Evolutionary conservation across 2,329 filamentous ascomycete genomes (phyloP).

Genomic region (Zymoseptoria ardabiliae): DNA sequence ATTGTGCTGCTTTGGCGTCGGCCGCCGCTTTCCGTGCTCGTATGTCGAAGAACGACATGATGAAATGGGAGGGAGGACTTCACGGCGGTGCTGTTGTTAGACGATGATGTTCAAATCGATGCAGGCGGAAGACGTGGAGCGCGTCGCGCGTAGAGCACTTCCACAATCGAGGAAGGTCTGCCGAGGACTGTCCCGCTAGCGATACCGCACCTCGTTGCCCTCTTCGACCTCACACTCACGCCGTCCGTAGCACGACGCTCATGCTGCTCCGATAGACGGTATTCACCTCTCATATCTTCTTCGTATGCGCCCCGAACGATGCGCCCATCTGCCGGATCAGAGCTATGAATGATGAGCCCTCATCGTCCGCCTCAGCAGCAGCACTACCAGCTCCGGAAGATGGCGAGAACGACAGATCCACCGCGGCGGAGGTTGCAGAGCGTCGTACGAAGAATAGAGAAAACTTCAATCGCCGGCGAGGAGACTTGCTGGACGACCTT

Average conservation of each 20-base stretch:
- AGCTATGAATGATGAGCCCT: conserved; percentile 34
- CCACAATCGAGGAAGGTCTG: neutral
- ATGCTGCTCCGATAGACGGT: neutral
- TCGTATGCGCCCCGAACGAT: conserved; percentile 15
- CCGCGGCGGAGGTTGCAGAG: conserved; percentile 14
- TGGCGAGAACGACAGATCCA: conserved; percentile 6
- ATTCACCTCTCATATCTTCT: neutral
- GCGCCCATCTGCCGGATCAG: conserved; percentile 3
- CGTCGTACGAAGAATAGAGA: conserved; percentile 26
- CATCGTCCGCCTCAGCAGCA: conserved; percentile 24
- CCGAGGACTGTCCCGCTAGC: neutral
- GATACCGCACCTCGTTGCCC: neutral
- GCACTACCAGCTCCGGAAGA: conserved; percentile 4
- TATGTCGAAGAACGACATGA: conserved; percentile 91
- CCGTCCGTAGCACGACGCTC: neutral
- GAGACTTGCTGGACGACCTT: conserved; percentile 47
- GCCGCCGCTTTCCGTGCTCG: conserved; percentile 72
- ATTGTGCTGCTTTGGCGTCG: conserved; percentile 62
- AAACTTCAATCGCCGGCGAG: conserved; percentile 35
- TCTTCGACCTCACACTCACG: neutral
- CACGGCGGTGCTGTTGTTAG: neutral
- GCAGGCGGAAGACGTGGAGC: neutral
- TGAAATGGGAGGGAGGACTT: neutral
- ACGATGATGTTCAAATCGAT: neutral
- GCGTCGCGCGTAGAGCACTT: neutral